These are phyloP conservation scores for Coemansia sp. DNA, from an alignment of 192 early-diverging fungal species.

Conservation along the genomic window DNA sequence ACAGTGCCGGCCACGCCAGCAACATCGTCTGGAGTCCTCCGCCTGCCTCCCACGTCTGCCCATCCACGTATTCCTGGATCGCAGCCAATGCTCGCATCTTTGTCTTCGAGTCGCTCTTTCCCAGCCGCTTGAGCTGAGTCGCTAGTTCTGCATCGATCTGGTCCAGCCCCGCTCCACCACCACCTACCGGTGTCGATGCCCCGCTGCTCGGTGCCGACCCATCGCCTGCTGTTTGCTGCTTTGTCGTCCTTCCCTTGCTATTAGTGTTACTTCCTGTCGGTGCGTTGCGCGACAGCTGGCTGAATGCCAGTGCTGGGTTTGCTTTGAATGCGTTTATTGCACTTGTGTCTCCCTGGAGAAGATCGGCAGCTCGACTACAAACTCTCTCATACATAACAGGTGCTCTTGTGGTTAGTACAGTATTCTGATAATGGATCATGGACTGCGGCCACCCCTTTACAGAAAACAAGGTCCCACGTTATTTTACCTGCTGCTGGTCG, in stretches of 20 bases:
- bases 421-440: background rate
- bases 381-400: background rate
- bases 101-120: slow-evolving; percentile 86
- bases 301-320: slow-evolving; percentile 63
- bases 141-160: slow-evolving; percentile 62
- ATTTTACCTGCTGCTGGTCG: slow-evolving; percentile 81
- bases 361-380: slow-evolving; percentile 42
- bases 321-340: slow-evolving; percentile 53
- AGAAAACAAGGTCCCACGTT: background rate
- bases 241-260: too few species aligned
- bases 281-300: slow-evolving; percentile 60
- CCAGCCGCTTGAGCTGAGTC: slow-evolving; percentile 79
- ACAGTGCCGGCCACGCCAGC: slow-evolving; percentile 44
- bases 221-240: slow-evolving; percentile 5
- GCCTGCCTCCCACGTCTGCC: slow-evolving; percentile 53
- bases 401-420: background rate
- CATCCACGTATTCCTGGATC: slow-evolving; percentile 60
- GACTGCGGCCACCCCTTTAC: too few species aligned
- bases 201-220: background rate
- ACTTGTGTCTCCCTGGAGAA: slow-evolving; percentile 40
- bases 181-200: slow-evolving; percentile 16
- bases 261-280: background rate
- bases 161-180: slow-evolving; percentile 40
- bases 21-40: slow-evolving; percentile 37
- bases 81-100: slow-evolving; percentile 86